Evolutionary conservation across 768 basidiomycete genomes (phyloP), one percentile per base, ranked within the genome.

Genomic region (Flagelloscypha sp.): DNA sequence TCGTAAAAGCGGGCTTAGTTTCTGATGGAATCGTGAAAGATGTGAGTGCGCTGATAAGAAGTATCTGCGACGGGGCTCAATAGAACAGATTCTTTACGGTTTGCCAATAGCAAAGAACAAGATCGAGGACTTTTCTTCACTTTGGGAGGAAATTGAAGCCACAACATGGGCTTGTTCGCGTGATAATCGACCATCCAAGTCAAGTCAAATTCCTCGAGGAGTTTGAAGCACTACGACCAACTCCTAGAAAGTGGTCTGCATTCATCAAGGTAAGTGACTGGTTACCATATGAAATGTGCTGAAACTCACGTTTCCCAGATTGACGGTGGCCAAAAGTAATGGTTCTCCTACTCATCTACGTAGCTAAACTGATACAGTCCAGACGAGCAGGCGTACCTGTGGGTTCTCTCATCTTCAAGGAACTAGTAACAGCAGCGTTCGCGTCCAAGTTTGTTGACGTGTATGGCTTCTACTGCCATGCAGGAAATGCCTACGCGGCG

Each of bases 391-490:
- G 88, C 8, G 61, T 81, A 13, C 57, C 63, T 6, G 68, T 74
- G 1, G 54, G 57, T 3, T 74, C 79, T 7, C 57, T 65, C 8
- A 58, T 57, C 7, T 80, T 90, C 48, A 62, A 65, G 29, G 55
- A 58, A 7, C 65, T 89, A 35, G 53, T 89, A 30, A 57, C 58
- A 35, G 50, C 56, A 4, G 61, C 80, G 9, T 57, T 83, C 23
- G 56, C 53, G 3, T 81, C 84, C 1, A 54, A 70, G 6, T 65
- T 55, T 5, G 60, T 84, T 19, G 70, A 68, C 3, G 62, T 90
- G n/a, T 74, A 78, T 53, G 86, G 88, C 5, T 90, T 90, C 55
- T 92, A 90, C 44, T 76, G 73, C 36, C 88, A 89, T 55, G 78
- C 79, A 0, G 79, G 83, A 29, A 67, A 84, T 47, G 68, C 84